Evolutionary conservation across 192 early-diverging fungal genomes (phyloP), one percentile per base, ranked within the genome.

Genomic region (Coemansia sp.): DNA sequence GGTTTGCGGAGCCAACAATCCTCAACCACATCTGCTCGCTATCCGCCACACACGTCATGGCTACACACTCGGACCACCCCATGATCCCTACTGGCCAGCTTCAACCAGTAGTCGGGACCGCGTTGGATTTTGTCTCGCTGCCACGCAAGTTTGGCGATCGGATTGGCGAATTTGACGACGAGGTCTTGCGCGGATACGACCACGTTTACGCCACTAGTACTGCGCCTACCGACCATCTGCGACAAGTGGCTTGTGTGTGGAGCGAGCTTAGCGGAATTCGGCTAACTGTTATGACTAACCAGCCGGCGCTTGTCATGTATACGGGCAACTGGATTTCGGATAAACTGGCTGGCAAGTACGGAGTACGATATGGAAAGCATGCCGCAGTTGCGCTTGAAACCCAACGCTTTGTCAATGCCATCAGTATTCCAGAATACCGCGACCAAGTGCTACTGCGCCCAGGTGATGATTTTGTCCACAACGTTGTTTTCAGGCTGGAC

Each of bases 241-340:
- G 78, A 7, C 36, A 65, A 20, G 73, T 86, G 14, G 87, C 83
- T 7, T 48, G 66, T 3, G 81, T 89, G 3, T 78, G 76, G 55
- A 86, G 83, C 33, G 80, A 79, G 8, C 66, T 81, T n/a, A 84
- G 88, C 33, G 89, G 88, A 5, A 86, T 92, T 37, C 47, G 66
- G 5, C 64, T 95, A 72, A 75, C 78, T 4, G 77, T 94, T 50
- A 52, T 77, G n/a, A 88, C 91, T 1, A 86, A 87, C 42, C 87
- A 90, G 28, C 84, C 89, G 10, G 90, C 87, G 0, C 87, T 96
- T 61, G 90, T 95, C 65, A 69, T 96, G 53, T 96, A 96, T 67
- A 92, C 93, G 14, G 93, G 88, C 35, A 92, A 93, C 65, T 91
- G 79, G 66, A 76, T 93, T 39, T 79, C 86, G 4, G 70, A 75